Base-by-base conservation (phyloP, 352 stramenopile genomes). In the Phytophthora idaei region DNA sequence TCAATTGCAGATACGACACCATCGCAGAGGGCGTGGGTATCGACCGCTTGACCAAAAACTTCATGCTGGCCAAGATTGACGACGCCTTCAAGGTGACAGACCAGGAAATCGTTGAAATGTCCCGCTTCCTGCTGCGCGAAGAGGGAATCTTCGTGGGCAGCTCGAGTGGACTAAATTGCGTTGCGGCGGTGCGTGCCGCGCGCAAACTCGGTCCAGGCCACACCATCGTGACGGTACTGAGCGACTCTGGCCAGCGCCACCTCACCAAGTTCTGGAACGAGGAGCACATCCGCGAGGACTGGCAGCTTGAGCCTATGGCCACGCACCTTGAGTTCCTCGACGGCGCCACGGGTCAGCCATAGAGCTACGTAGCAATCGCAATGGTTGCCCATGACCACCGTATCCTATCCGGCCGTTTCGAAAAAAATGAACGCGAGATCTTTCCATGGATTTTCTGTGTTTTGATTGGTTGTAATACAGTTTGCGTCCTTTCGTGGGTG, bases 1-100 rank as follows among this genome's bases (percentile, higher is more conserved):
- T 29, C 8, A 49, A 36, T 37, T 54, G 21, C 53, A 93, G 97
- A 65, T 99, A 99, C 76, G 97, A 99, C 77, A 99, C 96, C 37
- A 91, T 99, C 57, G 94, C 93, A 2, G 97, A 99, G 78, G 97
- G 98, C 27, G 98, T 99, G 44, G 98, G 97, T 58, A 95, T 99
- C 55, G 97, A 99, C 77, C 94, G 97, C 12, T 70, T 99, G 51
- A 99, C 97, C 8, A 80, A 89, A 32, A 99, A 99, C 76, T 99
- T 99, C 69, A 60, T 85, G 27, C 78, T 89, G 9, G 97, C 96
- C 10, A 78, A 91, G 32, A 89, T 97, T 53, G 92, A 98, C 65
- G 87, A 93, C 63, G 91, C 90, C 8, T 89, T 95, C 73, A 76
- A 79, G 53, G 93, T 98, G 44, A 87, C 83, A 2, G 96, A 99